Percentiles rank a stretch among this genome's conserved stretches.
Conservation (phyloP, 768 basidiomycete genomes). For the Agaricus blazei region DNA sequence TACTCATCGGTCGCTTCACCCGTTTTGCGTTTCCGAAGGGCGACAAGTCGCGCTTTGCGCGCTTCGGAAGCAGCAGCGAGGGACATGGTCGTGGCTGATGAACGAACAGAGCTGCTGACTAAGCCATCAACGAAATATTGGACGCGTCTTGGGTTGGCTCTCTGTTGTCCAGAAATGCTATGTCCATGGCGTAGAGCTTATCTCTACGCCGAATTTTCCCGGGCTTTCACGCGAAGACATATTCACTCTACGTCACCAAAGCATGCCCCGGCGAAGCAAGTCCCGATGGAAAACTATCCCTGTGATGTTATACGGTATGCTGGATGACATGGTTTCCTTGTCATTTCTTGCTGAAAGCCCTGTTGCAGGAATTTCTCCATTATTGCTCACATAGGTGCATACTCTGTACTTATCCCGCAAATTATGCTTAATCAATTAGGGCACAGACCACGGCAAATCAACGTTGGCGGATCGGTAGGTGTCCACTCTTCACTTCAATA, state of each 20-base stretch:
- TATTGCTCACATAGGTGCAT: slow-evolving; percentile 87
- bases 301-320: slow-evolving; percentile 64
- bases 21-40: slow-evolving; percentile 68
- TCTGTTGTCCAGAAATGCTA: slow-evolving; percentile 16
- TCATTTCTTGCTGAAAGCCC: slow-evolving; percentile 4
- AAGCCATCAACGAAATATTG: slow-evolving; percentile 1
- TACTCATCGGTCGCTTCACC: slow-evolving; percentile 41
- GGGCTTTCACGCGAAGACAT: not conserved
- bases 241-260: slow-evolving; percentile 18
- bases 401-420: not conserved
- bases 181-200: slow-evolving; percentile 25
- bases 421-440: slow-evolving; percentile 1
- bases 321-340: not conserved
- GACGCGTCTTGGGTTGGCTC: not conserved
- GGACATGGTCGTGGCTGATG: slow-evolving; percentile 31
- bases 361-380: slow-evolving; percentile 84
- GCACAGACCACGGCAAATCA: slow-evolving; percentile 88
- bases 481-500: slow-evolving; percentile 2
- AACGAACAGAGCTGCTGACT: not conserved
- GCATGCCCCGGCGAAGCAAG: slow-evolving; percentile 25
- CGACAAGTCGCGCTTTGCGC: slow-evolving; percentile 75
- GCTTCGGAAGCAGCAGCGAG: slow-evolving; percentile 75
- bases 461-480: slow-evolving; percentile 83
- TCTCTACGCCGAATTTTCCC: slow-evolving; percentile 17
- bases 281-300: slow-evolving; percentile 58